Conservation (phyloP, 345 rosid genomes). For the Luvunga scandens region DNA sequence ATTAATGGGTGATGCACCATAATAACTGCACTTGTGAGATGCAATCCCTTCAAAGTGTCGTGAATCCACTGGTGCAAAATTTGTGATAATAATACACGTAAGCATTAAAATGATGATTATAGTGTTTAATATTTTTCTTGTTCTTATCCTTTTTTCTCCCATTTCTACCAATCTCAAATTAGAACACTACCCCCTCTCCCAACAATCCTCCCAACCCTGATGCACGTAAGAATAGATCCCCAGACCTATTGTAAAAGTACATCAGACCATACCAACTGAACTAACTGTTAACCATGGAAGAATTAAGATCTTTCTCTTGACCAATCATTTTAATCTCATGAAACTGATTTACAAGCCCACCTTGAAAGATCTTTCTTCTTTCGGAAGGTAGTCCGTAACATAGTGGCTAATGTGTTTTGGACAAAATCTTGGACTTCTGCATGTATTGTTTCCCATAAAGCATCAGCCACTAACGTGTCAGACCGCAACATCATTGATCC, state of each 20-base stretch:
- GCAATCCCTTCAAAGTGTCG: too few species aligned
- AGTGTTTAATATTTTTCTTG: background rate
- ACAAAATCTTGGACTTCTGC: constrained; percentile 99
- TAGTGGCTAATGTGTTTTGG: constrained; percentile 89
- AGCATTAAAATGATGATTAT: too few species aligned
- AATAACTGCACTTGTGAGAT: too few species aligned
- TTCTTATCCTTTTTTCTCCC: background rate
- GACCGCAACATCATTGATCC: constrained; percentile 92
- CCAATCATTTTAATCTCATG: background rate
- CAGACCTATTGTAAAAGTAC: background rate
- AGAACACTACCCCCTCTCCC: background rate
- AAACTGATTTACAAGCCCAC: constrained; percentile 33
- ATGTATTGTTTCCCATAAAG: constrained; percentile 99
- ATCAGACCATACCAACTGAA: background rate
- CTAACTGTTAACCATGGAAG: background rate
- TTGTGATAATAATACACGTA: too few species aligned
- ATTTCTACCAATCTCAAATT: background rate
- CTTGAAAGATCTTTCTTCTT: constrained; percentile 96
- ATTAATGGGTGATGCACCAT: too few species aligned
- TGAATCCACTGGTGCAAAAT: too few species aligned
- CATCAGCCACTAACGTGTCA: constrained; percentile 92
- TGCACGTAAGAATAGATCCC: background rate
- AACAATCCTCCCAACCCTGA: background rate
- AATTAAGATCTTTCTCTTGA: too few species aligned
- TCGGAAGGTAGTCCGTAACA: constrained; percentile 91